Evolutionary conservation across 2,329 filamentous ascomycete genomes (phyloP).

Genomic region (Teratosphaeria destructans): DNA sequence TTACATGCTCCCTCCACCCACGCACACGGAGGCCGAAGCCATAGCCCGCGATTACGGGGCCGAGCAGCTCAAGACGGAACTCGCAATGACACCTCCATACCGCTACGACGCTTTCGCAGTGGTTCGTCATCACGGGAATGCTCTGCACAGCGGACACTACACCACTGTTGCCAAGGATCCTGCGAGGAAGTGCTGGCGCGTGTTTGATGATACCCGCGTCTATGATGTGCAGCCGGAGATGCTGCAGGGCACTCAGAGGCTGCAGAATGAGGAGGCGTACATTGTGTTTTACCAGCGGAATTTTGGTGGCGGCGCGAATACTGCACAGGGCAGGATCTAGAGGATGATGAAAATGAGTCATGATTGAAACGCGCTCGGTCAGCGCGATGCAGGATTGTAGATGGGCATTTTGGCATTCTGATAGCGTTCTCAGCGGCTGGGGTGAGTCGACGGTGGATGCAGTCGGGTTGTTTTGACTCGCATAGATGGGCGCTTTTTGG

Average conservation of each 20-base stretch:
- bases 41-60: slow-evolving; percentile 21
- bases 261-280: slow-evolving; percentile 55
- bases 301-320: background rate
- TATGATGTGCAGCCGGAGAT: slow-evolving; percentile 46
- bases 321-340: slow-evolving; percentile 5
- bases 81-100: slow-evolving; percentile 47
- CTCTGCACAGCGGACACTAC: slow-evolving; percentile 68
- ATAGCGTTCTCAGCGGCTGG: background rate
- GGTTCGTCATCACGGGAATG: slow-evolving; percentile 61
- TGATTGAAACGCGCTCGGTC: background rate
- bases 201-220: slow-evolving; percentile 49
- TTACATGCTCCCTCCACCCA: slow-evolving; percentile 45
- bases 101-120: slow-evolving; percentile 81
- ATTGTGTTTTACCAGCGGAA: slow-evolving; percentile 48
- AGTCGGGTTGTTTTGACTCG: background rate
- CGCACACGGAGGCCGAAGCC: slow-evolving; percentile 22
- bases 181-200: slow-evolving; percentile 43
- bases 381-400: background rate
- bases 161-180: slow-evolving; percentile 49
- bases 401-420: background rate
- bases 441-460: background rate
- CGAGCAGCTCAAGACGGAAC: slow-evolving; percentile 21
- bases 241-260: slow-evolving; percentile 27
- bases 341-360: background rate
- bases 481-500: background rate